Evolutionary conservation across 1,139 yeast genomes (phyloP).

Genomic region (Kodamaea alishanica): DNA sequence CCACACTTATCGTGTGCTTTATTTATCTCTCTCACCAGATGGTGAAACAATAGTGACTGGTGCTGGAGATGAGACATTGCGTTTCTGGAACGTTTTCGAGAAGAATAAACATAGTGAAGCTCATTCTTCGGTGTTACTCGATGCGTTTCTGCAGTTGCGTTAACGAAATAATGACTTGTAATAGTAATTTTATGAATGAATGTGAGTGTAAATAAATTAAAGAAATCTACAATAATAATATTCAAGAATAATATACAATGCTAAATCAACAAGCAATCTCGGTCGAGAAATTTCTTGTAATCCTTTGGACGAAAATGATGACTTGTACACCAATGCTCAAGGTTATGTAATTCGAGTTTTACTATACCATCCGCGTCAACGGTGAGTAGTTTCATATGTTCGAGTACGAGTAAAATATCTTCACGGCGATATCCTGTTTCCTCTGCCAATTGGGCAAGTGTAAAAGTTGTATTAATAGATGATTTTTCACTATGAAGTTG

Average conservation of each 20-base stretch:
- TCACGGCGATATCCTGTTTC: slow-evolving; percentile 67
- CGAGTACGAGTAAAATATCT: slow-evolving; percentile 64
- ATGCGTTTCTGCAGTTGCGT: slow-evolving; percentile 76
- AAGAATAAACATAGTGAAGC: slow-evolving; percentile 58
- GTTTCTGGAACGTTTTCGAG: slow-evolving; percentile 92
- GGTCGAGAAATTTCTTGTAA: slow-evolving; percentile 25
- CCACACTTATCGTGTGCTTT: slow-evolving; percentile 88
- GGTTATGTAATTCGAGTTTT: slow-evolving; percentile 20
- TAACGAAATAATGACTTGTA: slow-evolving; percentile 19
- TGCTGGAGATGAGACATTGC: slow-evolving; percentile 94
- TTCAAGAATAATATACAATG: too few species aligned
- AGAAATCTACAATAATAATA: neutral
- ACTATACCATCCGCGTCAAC: slow-evolving; percentile 14
- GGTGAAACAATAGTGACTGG: slow-evolving; percentile 98
- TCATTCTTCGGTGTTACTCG: slow-evolving; percentile 63
- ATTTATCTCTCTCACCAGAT: slow-evolving; percentile 90
- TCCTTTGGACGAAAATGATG: slow-evolving; percentile 23
- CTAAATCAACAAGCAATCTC: slow-evolving; percentile 25
- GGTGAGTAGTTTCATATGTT: slow-evolving; percentile 53
- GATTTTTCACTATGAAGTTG: slow-evolving; percentile 2
- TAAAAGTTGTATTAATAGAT: slow-evolving; percentile 19
- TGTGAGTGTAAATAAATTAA: too few species aligned
- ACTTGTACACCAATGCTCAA: slow-evolving; percentile 29
- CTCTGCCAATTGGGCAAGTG: slow-evolving; percentile 51
- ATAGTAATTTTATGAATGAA: slow-evolving; percentile 3